Evolutionary conservation across 495 filamentous ascomycete genomes (phyloP), one percentile per base, ranked within the genome.

Genomic region (Poronia punctata): DNA sequence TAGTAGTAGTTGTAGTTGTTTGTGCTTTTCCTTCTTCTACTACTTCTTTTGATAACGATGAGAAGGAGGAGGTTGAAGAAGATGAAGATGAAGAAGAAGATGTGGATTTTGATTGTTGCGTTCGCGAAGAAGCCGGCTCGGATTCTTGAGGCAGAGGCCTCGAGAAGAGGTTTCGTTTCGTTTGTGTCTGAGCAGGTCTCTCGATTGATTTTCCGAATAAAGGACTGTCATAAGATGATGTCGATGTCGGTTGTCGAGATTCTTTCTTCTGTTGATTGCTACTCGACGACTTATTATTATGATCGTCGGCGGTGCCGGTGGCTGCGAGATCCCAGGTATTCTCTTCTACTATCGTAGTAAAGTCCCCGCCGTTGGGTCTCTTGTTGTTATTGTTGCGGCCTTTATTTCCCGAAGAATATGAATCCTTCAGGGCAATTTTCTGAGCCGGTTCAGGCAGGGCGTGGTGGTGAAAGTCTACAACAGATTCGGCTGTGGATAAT

Each of bases 391-490:
- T 36, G 18, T 32, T 28, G 3, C 35, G 28, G 23, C 70, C 67
- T 14, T 61, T 53, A 40, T 74, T 71, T 1, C 60, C 65, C 7
- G 65, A 60, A 23, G 71, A 45, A 37, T 59, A 58, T 1, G 66
- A 67, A 36, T 74, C 66, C 22, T 64, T 65, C 1, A 77, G 56
- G 3, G 71, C 67, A 12, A 59, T 67, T 7, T 68, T 45, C 19
- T 75, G 65, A 0, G 70, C 67, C 5, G 65, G 56, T 12, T 48
- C 43, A 2, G 48, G 64, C 5, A 56, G 57, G n/a, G 57, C 62
- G 35, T 53, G 44, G n/a, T n/a, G n/a, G n/a, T n/a, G 42, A 1
- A 35, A 45, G 21, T 51, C 62, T 18, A 46, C 55, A 38, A 40
- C 54, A 43, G 19, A 56, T 3, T 38, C 54, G 38, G 53, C 38